A percentile compares a stretch with the other conserved stretches of the same genome.
Evolutionary conservation across 495 filamentous ascomycete genomes (phyloP).

Genomic region (Lindgomyces ingoldianus): DNA sequence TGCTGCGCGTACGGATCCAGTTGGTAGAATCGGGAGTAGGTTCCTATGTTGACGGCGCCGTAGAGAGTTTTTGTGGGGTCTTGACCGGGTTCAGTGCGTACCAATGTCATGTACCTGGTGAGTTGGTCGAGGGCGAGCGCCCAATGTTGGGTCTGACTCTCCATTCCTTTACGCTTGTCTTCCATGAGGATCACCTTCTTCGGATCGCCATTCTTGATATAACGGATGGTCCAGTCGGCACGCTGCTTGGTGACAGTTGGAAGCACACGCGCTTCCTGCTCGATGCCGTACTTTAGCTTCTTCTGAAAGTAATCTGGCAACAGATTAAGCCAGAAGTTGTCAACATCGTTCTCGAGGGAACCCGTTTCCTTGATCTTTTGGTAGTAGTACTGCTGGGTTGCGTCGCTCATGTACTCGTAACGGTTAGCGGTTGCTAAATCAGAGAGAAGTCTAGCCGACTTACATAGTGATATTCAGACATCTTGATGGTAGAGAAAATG

Average conservation of each 20-base stretch:
- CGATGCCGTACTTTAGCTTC: neutral
- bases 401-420: neutral
- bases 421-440: neutral
- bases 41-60: neutral
- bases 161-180: neutral
- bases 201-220: neutral
- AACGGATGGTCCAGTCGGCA: neutral
- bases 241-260: neutral
- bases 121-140: neutral
- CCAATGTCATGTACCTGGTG: neutral
- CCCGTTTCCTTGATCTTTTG: neutral
- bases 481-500: neutral
- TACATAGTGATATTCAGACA: neutral
- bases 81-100: neutral
- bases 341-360: neutral
- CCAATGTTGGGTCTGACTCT: neutral
- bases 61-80: neutral
- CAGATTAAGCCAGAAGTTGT: neutral
- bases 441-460: neutral
- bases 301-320: neutral
- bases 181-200: neutral
- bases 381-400: neutral
- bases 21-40: neutral
- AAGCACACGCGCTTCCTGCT: neutral
- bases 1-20: neutral